Percentiles rank a stretch among this genome's conserved stretches.
phyloP scores from a whole-genome alignment of 2,329 filamentous ascomycete species.

The Nemania serpens region DNA sequence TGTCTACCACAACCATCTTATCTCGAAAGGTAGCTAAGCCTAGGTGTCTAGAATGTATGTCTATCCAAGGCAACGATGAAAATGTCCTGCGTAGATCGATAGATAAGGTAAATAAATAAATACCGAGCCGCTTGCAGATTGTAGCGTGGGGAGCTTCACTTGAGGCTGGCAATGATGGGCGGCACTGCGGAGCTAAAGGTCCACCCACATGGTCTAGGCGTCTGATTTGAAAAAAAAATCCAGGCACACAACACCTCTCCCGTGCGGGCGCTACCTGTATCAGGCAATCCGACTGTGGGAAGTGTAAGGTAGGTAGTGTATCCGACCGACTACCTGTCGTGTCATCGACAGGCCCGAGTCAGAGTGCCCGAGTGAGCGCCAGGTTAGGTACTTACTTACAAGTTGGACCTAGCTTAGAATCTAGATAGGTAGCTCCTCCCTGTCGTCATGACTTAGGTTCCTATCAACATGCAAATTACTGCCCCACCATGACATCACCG shows the following conservation, averaged over 20 bases:
- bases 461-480: conserved; percentile 6
- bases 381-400: too few species aligned
- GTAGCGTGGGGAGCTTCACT: background rate
- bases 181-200: conserved; percentile 3
- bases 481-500: conserved; percentile 26
- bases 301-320: background rate
- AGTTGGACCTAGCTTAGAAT: too few species aligned
- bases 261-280: conserved; percentile 32
- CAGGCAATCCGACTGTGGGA: conserved; percentile 31
- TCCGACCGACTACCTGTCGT: conserved; percentile 1
- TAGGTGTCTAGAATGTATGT: background rate
- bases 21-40: too few species aligned
- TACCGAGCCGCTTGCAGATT: background rate
- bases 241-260: conserved; percentile 32
- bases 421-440: background rate
- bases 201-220: conserved; percentile 3
- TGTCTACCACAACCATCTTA: conserved; percentile 86
- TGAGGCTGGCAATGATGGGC: conserved; percentile 1
- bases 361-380: background rate
- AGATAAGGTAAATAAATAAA: too few species aligned
- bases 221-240: conserved; percentile 29
- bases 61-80: background rate
- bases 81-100: background rate
- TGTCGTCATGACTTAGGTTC: too few species aligned
- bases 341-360: background rate